phyloP scores from a whole-genome alignment of 345 rosid species.

The Psidium guajava region DNA sequence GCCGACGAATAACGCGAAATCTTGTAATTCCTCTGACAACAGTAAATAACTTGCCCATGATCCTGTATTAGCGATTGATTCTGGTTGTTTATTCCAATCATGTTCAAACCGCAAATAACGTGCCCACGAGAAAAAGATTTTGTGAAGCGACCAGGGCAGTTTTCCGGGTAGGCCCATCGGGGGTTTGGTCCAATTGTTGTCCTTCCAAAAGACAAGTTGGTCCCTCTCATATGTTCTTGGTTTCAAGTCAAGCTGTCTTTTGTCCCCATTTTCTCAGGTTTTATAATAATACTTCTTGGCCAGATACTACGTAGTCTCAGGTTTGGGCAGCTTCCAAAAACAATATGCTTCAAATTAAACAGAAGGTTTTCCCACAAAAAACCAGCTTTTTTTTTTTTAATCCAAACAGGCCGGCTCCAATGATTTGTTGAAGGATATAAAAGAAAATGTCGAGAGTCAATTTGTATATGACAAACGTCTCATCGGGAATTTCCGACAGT shows the following conservation, averaged over 20 bases:
- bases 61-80: not conserved
- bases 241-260: not conserved
- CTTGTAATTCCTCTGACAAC: not conserved
- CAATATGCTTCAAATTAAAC: not conserved
- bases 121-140: no score
- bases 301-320: not conserved
- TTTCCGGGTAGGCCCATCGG: not conserved
- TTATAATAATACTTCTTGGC: no score
- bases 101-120: not conserved
- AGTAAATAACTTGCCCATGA: not conserved
- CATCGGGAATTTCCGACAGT: rapidly evolving
- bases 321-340: not conserved
- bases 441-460: not conserved
- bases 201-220: not conserved
- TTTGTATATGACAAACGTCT: rapidly evolving
- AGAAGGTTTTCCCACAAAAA: not conserved
- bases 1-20: not conserved
- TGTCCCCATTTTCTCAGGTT: not conserved
- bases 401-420: not conserved
- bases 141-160: not conserved
- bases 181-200: not conserved
- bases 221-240: not conserved
- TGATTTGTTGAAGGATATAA: not conserved
- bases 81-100: not conserved
- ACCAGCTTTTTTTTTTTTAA: not conserved